phyloP scores from a whole-genome alignment of 768 basidiomycete species.

The Calocera cornea region DNA sequence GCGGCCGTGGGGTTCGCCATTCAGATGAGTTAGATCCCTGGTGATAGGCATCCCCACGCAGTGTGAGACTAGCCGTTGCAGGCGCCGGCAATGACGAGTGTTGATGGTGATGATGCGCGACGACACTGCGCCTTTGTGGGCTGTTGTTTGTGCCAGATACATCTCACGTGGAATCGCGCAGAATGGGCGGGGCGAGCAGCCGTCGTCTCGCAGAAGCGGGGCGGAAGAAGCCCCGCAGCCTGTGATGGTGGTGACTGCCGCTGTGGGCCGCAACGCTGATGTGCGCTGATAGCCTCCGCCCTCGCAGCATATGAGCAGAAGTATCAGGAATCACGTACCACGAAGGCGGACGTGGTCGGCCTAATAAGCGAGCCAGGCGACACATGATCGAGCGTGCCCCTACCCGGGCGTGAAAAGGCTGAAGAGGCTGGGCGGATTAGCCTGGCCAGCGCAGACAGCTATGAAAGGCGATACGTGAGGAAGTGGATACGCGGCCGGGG shows the following conservation, averaged over 20 bases:
- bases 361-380: not conserved
- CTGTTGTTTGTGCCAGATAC: not conserved
- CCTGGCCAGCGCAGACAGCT: not conserved
- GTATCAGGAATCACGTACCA: not conserved
- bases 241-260: not conserved
- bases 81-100: not conserved
- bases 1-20: not conserved
- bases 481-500: not conserved
- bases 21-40: not conserved
- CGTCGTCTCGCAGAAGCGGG: not conserved
- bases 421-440: not conserved
- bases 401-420: not conserved
- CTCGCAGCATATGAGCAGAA: not conserved
- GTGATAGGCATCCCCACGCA: not conserved
- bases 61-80: not conserved
- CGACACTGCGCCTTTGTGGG: not conserved
- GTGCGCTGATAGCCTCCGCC: not conserved
- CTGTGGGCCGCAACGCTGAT: not conserved
- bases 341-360: not conserved
- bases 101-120: not conserved
- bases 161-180: not conserved
- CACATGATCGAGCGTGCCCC: not conserved
- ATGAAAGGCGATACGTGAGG: not conserved
- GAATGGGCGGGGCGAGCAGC: not conserved
- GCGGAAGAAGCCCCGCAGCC: not conserved